phyloP scores from a whole-genome alignment of 2,329 filamentous ascomycete species.

The Colletotrichum sp. region DNA sequence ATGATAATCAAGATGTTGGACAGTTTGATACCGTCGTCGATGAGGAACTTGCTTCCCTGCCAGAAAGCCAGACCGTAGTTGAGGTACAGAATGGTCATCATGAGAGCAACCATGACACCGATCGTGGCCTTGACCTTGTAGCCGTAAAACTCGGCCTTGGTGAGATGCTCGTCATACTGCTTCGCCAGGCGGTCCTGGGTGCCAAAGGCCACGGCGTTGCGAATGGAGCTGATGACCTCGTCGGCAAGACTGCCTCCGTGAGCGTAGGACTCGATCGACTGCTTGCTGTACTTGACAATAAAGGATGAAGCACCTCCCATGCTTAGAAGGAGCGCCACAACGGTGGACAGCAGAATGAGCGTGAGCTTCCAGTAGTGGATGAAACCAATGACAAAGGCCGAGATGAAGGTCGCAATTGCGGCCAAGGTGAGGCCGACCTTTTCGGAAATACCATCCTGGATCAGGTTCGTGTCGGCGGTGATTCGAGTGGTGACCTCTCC shows the following conservation, averaged over 20 bases:
- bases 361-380: conserved; percentile 93
- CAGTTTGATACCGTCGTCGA: conserved; percentile 68
- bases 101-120: conserved; percentile 78
- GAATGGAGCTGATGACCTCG: conserved; percentile 91
- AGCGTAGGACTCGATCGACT: conserved; percentile 79
- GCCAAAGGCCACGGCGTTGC: conserved; percentile 91
- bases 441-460: conserved; percentile 93
- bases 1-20: conserved; percentile 82
- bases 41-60: conserved; percentile 80
- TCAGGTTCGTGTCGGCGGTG: conserved; percentile 89
- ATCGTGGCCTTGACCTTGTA: conserved; percentile 76
- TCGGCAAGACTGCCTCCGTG: conserved; percentile 87
- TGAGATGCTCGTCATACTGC: conserved; percentile 81
- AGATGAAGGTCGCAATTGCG: conserved; percentile 81
- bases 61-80: conserved; percentile 91
- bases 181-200: conserved; percentile 90
- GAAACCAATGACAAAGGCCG: conserved; percentile 90
- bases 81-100: conserved; percentile 85
- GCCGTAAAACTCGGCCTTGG: conserved; percentile 76
- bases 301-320: conserved; percentile 78
- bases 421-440: conserved; percentile 82
- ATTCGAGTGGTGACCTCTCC: conserved; percentile 95
- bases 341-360: conserved; percentile 81
- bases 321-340: conserved; percentile 77
- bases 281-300: conserved; percentile 82